Conservation (phyloP, 2,329 filamentous ascomycete genomes). For the Alternaria brassicicola region DNA sequence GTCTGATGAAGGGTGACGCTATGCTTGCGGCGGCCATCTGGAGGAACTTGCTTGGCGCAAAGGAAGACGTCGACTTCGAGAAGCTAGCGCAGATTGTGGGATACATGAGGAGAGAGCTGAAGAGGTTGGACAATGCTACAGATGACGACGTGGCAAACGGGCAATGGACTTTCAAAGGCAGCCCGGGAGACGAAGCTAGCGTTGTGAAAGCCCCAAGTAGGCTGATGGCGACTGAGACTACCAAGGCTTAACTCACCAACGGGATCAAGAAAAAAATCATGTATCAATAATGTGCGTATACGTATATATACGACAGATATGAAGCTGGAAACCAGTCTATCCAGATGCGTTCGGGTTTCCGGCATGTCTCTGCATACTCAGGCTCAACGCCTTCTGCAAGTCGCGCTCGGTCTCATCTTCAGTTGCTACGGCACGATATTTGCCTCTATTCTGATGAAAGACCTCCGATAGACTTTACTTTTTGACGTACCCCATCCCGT, state of each 20-base stretch:
- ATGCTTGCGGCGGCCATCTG: constrained; percentile 83
- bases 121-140: constrained; percentile 58
- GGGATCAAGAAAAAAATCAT: background rate
- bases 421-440: background rate
- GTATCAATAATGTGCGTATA: constrained; percentile 7
- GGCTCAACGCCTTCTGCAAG: background rate
- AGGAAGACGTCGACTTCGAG: constrained; percentile 65
- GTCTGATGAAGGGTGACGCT: constrained; percentile 75
- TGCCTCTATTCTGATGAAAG: constrained; percentile 49
- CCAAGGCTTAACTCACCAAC: constrained; percentile 8
- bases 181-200: constrained; percentile 49
- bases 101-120: constrained; percentile 66
- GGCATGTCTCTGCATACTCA: background rate
- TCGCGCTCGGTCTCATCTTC: background rate
- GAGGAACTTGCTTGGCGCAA: constrained; percentile 88
- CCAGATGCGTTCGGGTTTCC: background rate
- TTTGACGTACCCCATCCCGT: constrained; percentile 76
- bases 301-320: background rate
- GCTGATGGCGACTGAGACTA: constrained; percentile 27
- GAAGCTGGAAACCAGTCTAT: background rate
- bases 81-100: constrained; percentile 66
- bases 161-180: constrained; percentile 56
- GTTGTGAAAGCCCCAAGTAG: constrained; percentile 34
- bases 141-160: constrained; percentile 60
- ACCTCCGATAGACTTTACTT: constrained; percentile 75